phyloP scores from a whole-genome alignment of 257 asterid genomes.

The Nicotiana otophora region DNA sequence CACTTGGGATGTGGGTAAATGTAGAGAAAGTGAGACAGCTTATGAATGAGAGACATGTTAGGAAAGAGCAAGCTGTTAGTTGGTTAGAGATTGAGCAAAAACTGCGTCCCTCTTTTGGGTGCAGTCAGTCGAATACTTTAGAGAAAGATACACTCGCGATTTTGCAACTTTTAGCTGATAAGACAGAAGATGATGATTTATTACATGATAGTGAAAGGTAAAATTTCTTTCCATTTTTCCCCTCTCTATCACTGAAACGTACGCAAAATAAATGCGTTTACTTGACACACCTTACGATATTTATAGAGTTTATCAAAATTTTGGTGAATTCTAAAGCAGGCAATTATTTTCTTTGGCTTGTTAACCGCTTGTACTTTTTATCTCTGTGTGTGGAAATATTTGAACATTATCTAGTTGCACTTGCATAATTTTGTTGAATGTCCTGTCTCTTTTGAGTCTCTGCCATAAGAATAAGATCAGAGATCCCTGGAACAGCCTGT shows the following conservation, averaged over 20 bases:
- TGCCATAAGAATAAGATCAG: not conserved
- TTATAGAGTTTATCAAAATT: not conserved
- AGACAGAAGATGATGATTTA: constrained; percentile 10
- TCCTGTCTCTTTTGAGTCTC: not conserved
- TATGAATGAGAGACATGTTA: constrained; percentile 28
- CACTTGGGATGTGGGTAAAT: constrained; percentile 57
- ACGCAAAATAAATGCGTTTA: not conserved
- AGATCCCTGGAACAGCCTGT: not conserved
- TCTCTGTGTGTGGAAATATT: not conserved
- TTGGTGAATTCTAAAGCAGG: not conserved
- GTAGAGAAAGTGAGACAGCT: constrained; percentile 43
- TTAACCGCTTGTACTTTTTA: not conserved
- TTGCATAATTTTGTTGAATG: not conserved
- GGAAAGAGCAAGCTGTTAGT: constrained; percentile 35
- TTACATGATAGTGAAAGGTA: constrained; percentile 25
- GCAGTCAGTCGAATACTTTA: constrained; percentile 15
- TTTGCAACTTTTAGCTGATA: constrained; percentile 36
- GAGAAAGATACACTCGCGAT: constrained; percentile 20
- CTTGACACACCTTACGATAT: not conserved
- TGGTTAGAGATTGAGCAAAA: constrained; percentile 54
- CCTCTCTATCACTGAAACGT: not conserved
- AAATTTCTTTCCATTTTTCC: not conserved
- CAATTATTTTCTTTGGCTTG: not conserved
- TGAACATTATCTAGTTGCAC: not conserved
- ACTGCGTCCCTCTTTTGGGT: constrained; percentile 23